Evolutionary conservation across 495 filamentous ascomycete genomes (phyloP).

Genomic region (Lepidopterella palustris): DNA sequence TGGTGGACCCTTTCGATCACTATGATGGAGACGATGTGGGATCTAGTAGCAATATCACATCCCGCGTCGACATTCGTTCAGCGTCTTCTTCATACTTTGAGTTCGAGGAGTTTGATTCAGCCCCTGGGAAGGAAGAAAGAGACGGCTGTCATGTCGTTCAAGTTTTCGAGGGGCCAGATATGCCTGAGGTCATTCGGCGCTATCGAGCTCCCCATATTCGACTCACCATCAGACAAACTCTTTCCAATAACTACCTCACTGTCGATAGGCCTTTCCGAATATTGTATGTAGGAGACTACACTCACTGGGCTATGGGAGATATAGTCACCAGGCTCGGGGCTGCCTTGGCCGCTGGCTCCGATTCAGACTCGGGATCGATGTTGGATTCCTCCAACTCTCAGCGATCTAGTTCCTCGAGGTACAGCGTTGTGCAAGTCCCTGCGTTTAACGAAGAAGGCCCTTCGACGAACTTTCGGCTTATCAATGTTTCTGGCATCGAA

Average conservation of each 20-base stretch:
- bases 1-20: neutral
- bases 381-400: neutral
- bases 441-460: neutral
- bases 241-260: slow-evolving; percentile 13
- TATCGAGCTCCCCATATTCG: slow-evolving; percentile 14
- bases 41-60: slow-evolving; percentile 15
- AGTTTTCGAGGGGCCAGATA: neutral
- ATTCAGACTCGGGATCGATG: neutral
- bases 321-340: slow-evolving; percentile 19
- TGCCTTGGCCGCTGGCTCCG: slow-evolving; percentile 15
- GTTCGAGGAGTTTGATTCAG: slow-evolving; percentile 7
- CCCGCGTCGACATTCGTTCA: slow-evolving; percentile 10
- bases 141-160: slow-evolving; percentile 8
- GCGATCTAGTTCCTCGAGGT: slow-evolving; percentile 20
- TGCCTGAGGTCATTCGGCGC: slow-evolving; percentile 4
- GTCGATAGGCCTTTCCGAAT: slow-evolving; percentile 14
- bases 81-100: slow-evolving; percentile 4
- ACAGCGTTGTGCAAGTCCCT: slow-evolving; percentile 18
- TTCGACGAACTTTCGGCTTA: slow-evolving; percentile 15
- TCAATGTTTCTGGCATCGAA: slow-evolving; percentile 13
- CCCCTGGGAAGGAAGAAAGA: neutral
- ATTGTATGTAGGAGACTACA: slow-evolving; percentile 21
- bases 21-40: neutral
- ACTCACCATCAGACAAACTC: slow-evolving; percentile 12
- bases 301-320: slow-evolving; percentile 15